Evolutionary conservation across 371 early-diverging fungal species (phyloP), one percentile per base, ranked within the genome.

Genomic region (Polyrhizophydium stewartii): DNA sequence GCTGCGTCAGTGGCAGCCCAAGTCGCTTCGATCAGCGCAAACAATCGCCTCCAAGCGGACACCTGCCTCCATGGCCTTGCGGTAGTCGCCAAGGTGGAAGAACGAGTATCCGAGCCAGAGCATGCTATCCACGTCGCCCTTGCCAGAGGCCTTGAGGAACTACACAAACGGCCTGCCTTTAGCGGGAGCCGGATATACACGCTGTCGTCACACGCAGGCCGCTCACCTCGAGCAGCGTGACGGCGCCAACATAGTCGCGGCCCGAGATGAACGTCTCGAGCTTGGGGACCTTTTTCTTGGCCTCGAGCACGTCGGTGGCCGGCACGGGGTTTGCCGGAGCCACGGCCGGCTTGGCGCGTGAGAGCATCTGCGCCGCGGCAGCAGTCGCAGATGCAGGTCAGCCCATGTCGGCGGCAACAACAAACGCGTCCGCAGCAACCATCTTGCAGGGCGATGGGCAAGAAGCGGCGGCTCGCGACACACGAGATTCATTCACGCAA

Each of bases 241-340:
- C 65, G 0, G 83, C 83, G 12, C 83, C 83, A 16, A 72, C 67
- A 62, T 77, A 83, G 62, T 83, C 81, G 21, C 83, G 50, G n/a
- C 70, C 67, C 0, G 47, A 49, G 43, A 83, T 72, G 47, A 80
- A 78, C 38, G 66, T 58, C 37, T 77, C 76, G 30, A 83, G 73
- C 22, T 69, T 75, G 22, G 83, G 83, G 19, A 75, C 68, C 53
- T 72, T 68, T 53, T 73, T 71, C 49, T 73, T 73, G 40, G 69
- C 67, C 25, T 57, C 55, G 12, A 51, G 60, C 2, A 65, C 38
- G 24, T 66, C 58, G 21, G 55, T 40, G 2, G 58, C 45, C 19
- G 65, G 56, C 19, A 59, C 56, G 1, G 67, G 30, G 31, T 57
- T 46, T 21, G 68, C 21, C 12, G 53, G 53, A 10, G 35, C 22